Evolutionary conservation across 2,329 filamentous ascomycete genomes (phyloP), one percentile per base, ranked within the genome.

Genomic region (Pseudogymnoascus sp.): DNA sequence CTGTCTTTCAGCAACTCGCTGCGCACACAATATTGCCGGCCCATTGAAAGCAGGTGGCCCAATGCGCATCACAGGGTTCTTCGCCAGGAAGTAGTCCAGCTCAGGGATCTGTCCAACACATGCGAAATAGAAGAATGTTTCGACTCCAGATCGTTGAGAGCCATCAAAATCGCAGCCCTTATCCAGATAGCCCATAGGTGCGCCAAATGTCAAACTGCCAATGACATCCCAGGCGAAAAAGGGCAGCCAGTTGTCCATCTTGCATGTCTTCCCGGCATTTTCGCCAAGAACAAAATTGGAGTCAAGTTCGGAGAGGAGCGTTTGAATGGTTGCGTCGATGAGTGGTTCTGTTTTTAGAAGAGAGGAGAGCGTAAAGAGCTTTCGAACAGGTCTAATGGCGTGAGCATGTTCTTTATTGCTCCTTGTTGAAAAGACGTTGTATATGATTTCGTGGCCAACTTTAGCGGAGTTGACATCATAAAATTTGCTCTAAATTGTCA

Each of bases 161-260:
- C 69, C 70, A 15, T 67, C 65, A 59, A 72, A 59, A 60, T 77
- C 74, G 5, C 62, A 59, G 3, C 68, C 65, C 6, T 67, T 62
- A 34, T 73, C 64, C 23, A 76, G 63, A 62, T 74, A 75, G 3
- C 74, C 73, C 63, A 75, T 74, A 41, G 71, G 69, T 5, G 66
- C 68, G 13, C 71, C 70, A 48, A 74, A 76, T n/a, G 71, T 72
- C n/a, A 76, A 57, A 52, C 73, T 67, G 12, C 70, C 70, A 61
- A 76, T 71, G 1, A 74, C 70, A 62, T 76, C 74, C 65, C 72
- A 75, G 6, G 73, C 67, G 61, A 71, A 74, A 38, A 62, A 77
- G 8, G 67, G 34, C 9, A 76, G 64, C 75, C 76, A 79, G 35
- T 74, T 65, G 3, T 72, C 74, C 8, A 78, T 66, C 15, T 75